Conservation (phyloP, 495 filamentous ascomycete species). For the Penicillium coffeae region DNA sequence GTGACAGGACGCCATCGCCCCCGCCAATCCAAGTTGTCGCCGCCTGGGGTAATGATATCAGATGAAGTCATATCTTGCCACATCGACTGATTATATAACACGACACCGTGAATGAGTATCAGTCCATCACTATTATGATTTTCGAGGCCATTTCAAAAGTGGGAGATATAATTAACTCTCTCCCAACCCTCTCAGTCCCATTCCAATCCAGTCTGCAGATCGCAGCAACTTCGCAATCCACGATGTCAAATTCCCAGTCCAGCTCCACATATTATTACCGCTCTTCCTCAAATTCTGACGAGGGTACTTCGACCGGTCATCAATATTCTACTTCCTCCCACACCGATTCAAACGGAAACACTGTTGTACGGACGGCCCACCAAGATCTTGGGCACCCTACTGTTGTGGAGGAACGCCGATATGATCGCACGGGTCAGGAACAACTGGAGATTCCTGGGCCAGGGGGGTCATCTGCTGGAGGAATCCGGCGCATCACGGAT, state of each 20-base stretch:
- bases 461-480: slow-evolving; percentile 19
- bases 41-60: background rate
- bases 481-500: slow-evolving; percentile 26
- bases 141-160: background rate
- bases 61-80: background rate
- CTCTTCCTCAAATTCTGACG: slow-evolving; percentile 24
- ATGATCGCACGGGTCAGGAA: slow-evolving; percentile 35
- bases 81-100: background rate
- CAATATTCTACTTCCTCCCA: slow-evolving; percentile 33
- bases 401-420: slow-evolving; percentile 33
- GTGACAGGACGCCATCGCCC: background rate
- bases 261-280: slow-evolving; percentile 33
- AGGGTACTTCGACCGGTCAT: slow-evolving; percentile 29
- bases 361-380: slow-evolving; percentile 32
- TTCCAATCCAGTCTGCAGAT: background rate
- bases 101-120: background rate
- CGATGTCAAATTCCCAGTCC: slow-evolving; percentile 23
- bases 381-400: slow-evolving; percentile 37
- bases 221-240: background rate
- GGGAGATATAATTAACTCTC: background rate
- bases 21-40: background rate
- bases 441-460: slow-evolving; percentile 12
- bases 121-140: background rate
- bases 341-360: slow-evolving; percentile 35
- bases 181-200: background rate